Conservation (phyloP, 805 yeast species). For the Isabelozyma gotoi region DNA sequence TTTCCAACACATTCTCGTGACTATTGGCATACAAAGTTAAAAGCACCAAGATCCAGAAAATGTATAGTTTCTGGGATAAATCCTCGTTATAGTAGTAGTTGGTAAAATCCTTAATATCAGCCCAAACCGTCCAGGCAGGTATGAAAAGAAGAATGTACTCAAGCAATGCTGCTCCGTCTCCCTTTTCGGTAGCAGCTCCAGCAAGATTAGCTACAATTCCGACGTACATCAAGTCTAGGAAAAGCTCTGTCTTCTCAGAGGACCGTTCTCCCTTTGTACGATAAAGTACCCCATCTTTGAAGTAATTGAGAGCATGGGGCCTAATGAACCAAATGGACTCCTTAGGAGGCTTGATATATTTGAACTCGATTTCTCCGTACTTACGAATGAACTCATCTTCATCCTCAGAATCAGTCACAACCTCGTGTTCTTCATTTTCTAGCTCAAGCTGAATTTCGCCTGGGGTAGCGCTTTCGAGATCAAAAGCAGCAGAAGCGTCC, state of each 20-base stretch:
- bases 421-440: not conserved
- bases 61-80: constrained; percentile 49
- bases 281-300: constrained; percentile 54
- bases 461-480: not conserved
- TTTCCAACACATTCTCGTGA: constrained; percentile 36
- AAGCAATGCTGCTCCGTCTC: constrained; percentile 46
- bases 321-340: constrained; percentile 40
- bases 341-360: constrained; percentile 45
- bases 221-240: constrained; percentile 62
- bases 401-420: constrained; percentile 26
- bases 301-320: constrained; percentile 63
- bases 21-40: constrained; percentile 54
- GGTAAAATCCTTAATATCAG: constrained; percentile 62
- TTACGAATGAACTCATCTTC: constrained; percentile 45
- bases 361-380: constrained; percentile 49
- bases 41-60: constrained; percentile 52
- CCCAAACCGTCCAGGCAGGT: constrained; percentile 66
- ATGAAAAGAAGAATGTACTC: constrained; percentile 51
- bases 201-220: constrained; percentile 64
- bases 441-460: not conserved
- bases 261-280: constrained; percentile 57
- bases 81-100: constrained; percentile 65
- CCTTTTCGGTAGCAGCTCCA: constrained; percentile 48
- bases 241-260: constrained; percentile 54
- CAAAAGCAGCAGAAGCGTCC: not conserved